phyloP scores from a whole-genome alignment of 208 protist genomes.

The Strigomonas culicis region DNA sequence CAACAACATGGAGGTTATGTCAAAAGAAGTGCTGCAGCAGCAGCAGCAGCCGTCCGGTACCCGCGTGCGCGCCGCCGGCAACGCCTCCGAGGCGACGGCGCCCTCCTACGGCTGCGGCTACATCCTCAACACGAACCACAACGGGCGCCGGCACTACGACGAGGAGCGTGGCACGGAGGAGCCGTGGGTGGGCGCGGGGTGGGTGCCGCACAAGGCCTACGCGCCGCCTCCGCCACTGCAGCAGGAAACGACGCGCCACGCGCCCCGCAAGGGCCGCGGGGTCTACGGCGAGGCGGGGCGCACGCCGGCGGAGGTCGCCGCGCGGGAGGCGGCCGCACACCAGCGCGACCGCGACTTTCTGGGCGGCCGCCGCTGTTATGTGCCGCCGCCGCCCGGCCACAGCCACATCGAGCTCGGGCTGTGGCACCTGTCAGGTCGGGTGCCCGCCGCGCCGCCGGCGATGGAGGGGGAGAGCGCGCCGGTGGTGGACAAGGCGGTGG shows the following conservation, averaged over 20 bases:
- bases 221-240: slow-evolving; percentile 5
- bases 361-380: slow-evolving; percentile 13
- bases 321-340: slow-evolving; percentile 10
- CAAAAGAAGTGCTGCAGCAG: background rate
- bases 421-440: slow-evolving; percentile 1
- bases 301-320: slow-evolving; percentile 13
- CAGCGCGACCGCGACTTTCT: slow-evolving; percentile 15
- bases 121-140: slow-evolving; percentile 52
- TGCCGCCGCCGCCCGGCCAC: slow-evolving; percentile 47
- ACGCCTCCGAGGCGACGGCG: background rate
- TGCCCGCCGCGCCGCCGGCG: background rate
- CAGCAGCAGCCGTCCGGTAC: background rate
- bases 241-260: background rate
- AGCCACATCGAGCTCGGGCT: slow-evolving; percentile 48
- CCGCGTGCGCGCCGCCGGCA: background rate
- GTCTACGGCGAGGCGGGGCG: slow-evolving; percentile 13
- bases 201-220: slow-evolving; percentile 23
- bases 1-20: background rate
- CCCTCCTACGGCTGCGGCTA: slow-evolving; percentile 31
- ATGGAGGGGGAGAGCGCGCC: background rate
- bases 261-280: slow-evolving; percentile 15
- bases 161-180: slow-evolving; percentile 34
- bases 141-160: slow-evolving; percentile 72
- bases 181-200: too few relatives aligned
- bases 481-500: background rate